A percentile compares a stretch with the other conserved stretches of the same genome.
phyloP scores from a whole-genome alignment of 78 protist species.

The Dictyostelium brefeldianum region DNA sequence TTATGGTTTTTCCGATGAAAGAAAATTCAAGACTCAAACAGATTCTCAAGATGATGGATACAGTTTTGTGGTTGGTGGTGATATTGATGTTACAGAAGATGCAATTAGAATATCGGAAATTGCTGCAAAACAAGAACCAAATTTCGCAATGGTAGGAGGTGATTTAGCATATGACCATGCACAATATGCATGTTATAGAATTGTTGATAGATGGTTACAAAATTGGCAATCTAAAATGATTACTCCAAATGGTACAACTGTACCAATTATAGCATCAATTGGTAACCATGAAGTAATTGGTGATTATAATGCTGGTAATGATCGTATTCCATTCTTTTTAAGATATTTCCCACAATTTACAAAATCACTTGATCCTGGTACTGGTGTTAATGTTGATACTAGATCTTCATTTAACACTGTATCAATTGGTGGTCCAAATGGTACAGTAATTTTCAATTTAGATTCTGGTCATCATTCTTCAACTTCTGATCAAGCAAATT shows the following conservation, averaged over 20 bases:
- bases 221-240: conserved; percentile 72
- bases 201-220: conserved; percentile 72
- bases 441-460: conserved; percentile 48
- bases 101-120: not conserved
- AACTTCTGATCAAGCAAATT: not conserved
- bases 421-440: conserved; percentile 64
- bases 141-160: conserved; percentile 80
- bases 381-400: not conserved
- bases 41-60: not conserved
- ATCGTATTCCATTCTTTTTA: conserved; percentile 41
- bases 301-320: conserved; percentile 22
- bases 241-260: conserved; percentile 24
- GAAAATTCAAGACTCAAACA: conserved; percentile 41
- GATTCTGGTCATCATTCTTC: conserved; percentile 41
- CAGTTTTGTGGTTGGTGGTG: conserved; percentile 69
- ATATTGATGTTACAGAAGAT: conserved; percentile 14
- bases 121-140: conserved; percentile 41
- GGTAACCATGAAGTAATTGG: conserved; percentile 84
- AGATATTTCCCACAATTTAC: conserved; percentile 59
- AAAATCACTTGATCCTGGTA: not conserved
- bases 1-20: conserved; percentile 14
- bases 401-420: not conserved
- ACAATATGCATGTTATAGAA: conserved; percentile 58
- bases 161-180: conserved; percentile 81
- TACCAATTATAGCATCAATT: conserved; percentile 49